These are phyloP conservation scores for Amylocystis lapponica DNA, from an alignment of 768 basidiomycete genomes.

Conservation along the genomic window DNA sequence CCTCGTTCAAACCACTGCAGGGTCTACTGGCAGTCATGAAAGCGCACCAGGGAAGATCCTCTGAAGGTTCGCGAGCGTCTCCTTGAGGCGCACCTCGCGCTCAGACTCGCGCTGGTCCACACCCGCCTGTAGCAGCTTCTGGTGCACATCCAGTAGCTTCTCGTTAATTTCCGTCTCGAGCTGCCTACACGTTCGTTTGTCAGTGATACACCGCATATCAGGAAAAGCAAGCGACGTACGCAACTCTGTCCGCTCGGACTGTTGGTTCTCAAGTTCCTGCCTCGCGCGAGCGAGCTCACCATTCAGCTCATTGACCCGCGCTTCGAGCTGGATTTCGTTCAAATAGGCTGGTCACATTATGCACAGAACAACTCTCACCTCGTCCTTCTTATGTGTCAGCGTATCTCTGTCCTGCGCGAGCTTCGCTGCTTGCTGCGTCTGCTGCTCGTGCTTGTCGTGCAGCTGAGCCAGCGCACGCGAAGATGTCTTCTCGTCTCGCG, in stretches of 20 bases:
- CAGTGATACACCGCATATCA: neutral
- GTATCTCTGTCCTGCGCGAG: slow-evolving; percentile 47
- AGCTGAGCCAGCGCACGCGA: slow-evolving; percentile 58
- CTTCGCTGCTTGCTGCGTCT: slow-evolving; percentile 51
- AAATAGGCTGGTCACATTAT: neutral
- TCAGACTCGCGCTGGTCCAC: slow-evolving; percentile 86
- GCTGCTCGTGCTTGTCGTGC: slow-evolving; percentile 62
- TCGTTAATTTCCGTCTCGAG: slow-evolving; percentile 90
- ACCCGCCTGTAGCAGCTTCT: slow-evolving; percentile 84
- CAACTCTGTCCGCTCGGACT: slow-evolving; percentile 78
- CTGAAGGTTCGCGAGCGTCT: slow-evolving; percentile 78
- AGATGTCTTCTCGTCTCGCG: slow-evolving; percentile 76
- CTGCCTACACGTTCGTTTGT: slow-evolving; percentile 46
- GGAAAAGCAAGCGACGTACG: slow-evolving; percentile 38
- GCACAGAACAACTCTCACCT: slow-evolving; percentile 36
- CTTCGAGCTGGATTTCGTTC: slow-evolving; percentile 46
- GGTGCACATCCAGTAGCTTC: slow-evolving; percentile 76
- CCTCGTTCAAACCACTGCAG: neutral
- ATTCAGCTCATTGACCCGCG: slow-evolving; percentile 49
- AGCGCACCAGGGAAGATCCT: slow-evolving; percentile 78
- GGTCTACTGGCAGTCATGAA: neutral
- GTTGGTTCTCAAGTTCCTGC: slow-evolving; percentile 79
- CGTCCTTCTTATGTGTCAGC: slow-evolving; percentile 47
- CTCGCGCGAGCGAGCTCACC: slow-evolving; percentile 58
- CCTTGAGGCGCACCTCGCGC: slow-evolving; percentile 76